Percentiles rank a stretch among this genome's conserved stretches.
These are phyloP conservation scores for Ceratopteris richardii DNA, from an alignment of 75 land plant genomes.

Conservation along the genomic window DNA sequence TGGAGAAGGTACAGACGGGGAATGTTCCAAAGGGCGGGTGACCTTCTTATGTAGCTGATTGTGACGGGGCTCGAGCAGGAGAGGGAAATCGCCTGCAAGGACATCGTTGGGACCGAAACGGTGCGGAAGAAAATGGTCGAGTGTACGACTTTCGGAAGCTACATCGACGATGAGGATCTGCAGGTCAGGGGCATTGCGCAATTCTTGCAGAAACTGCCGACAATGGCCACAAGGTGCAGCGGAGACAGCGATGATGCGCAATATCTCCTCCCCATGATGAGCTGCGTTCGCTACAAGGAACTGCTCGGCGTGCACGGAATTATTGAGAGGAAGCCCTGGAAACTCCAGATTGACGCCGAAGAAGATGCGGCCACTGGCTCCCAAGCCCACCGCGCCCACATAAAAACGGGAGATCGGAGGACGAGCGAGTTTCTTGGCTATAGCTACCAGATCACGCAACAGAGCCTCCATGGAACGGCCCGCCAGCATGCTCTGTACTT, in stretches of 20 bases:
- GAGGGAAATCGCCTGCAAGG: conserved; percentile 49
- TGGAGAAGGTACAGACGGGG: background rate
- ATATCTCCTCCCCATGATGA: conserved; percentile 36
- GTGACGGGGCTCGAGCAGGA: conserved; percentile 52
- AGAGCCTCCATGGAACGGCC: conserved; percentile 30
- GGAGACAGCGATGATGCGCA: conserved; percentile 70
- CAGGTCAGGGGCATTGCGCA: conserved; percentile 48
- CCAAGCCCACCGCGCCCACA: conserved; percentile 88
- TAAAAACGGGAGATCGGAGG: conserved; percentile 77
- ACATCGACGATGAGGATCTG: conserved; percentile 40
- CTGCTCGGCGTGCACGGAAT: conserved; percentile 97
- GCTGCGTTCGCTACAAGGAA: conserved; percentile 74
- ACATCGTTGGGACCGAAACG: conserved; percentile 83
- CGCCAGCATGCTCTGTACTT: conserved; percentile 23
- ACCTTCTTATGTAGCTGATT: conserved; percentile 13
- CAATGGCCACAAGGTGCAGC: conserved; percentile 97
- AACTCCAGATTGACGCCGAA: conserved; percentile 90
- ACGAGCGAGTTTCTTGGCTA: conserved; percentile 55
- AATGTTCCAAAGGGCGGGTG: background rate
- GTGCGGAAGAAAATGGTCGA: conserved; percentile 54
- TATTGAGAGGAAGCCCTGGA: conserved; percentile 69
- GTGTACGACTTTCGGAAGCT: conserved; percentile 18
- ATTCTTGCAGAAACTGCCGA: conserved; percentile 93
- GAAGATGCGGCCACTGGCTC: conserved; percentile 75
- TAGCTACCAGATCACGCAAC: conserved; percentile 43